These are phyloP conservation scores for Asclepias syriaca DNA, from an alignment of 257 asterid species.

Conservation along the genomic window DNA sequence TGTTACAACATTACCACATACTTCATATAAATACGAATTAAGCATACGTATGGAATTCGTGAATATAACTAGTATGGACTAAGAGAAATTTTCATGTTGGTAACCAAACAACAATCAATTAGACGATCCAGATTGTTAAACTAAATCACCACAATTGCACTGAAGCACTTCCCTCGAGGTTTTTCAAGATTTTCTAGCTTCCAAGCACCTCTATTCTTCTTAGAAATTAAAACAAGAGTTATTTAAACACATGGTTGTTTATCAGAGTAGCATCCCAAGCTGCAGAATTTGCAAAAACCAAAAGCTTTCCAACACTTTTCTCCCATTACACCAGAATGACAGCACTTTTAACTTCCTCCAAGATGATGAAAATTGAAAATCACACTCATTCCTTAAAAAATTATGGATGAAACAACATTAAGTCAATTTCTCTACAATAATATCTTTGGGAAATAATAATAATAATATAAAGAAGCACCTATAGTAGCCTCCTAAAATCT, in stretches of 20 bases:
- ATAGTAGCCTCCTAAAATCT: neutral
- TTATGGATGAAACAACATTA: neutral
- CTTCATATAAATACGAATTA: neutral
- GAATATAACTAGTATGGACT: neutral
- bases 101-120: neutral
- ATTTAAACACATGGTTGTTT: neutral
- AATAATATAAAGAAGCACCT: neutral
- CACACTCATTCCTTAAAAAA: neutral
- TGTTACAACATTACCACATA: neutral
- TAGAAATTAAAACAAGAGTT: neutral
- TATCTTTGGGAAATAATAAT: neutral
- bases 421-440: neutral
- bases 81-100: neutral
- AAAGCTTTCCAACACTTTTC: neutral
- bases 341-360: neutral
- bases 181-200: conserved; percentile 1
- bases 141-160: neutral
- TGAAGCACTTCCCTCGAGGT: neutral
- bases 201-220: neutral
- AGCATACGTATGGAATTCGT: neutral
- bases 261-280: neutral
- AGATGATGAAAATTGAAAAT: neutral
- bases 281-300: too few relatives aligned
- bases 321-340: neutral
- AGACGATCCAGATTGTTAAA: neutral